A percentile compares a stretch with the other conserved stretches of the same genome.
Evolutionary conservation across 441 rosid genomes (phyloP).

Genomic region (Croton setiger): DNA sequence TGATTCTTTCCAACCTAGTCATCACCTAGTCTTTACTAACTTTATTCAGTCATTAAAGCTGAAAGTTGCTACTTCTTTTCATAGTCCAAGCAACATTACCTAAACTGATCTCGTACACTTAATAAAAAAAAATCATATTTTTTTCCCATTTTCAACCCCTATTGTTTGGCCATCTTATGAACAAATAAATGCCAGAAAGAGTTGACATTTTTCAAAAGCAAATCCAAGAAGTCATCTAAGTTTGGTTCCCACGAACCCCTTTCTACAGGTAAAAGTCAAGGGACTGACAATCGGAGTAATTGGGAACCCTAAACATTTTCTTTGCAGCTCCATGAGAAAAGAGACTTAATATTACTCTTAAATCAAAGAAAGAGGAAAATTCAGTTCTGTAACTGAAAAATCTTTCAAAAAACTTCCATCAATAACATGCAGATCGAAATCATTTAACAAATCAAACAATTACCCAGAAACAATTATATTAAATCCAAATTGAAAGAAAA

Average conservation of each 20-base stretch:
- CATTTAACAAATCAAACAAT: not conserved
- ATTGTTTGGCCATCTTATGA: not conserved
- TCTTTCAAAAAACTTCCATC: not conserved
- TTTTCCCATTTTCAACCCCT: no score
- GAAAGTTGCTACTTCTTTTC: no score
- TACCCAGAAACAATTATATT: not conserved
- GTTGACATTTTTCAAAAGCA: not conserved
- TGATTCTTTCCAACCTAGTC: no score
- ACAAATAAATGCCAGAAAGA: not conserved
- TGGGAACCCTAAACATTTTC: not conserved
- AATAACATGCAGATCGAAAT: no score
- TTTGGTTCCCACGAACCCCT: not conserved
- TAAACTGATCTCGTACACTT: no score
- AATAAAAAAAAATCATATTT: no score
- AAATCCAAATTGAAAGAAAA: not conserved
- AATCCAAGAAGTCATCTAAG: not conserved
- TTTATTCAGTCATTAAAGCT: no score
- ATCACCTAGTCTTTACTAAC: no score
- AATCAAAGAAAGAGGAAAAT: not conserved
- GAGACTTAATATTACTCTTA: not conserved
- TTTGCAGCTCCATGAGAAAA: not conserved
- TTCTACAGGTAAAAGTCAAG: not conserved
- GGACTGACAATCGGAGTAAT: not conserved
- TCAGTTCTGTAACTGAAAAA: not conserved
- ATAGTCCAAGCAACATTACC: no score